These are phyloP conservation scores for Vigna reflexopilosa DNA, from an alignment of 306 rosid genomes.

Conservation along the genomic window DNA sequence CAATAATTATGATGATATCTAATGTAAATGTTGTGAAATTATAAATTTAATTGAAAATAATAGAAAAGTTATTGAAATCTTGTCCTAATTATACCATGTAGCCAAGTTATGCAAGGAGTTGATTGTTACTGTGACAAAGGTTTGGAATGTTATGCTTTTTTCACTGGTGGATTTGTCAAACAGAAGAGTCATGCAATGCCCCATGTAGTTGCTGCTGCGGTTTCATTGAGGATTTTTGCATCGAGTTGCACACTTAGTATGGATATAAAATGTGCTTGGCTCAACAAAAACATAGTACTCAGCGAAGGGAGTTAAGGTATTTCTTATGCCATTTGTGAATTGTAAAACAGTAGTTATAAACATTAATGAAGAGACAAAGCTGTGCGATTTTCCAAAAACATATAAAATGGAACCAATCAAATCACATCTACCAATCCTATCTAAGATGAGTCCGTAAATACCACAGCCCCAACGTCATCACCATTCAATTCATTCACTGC, in stretches of 20 bases:
- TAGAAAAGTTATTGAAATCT: too few species aligned
- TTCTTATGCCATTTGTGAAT: not conserved
- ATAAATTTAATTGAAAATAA: too few species aligned
- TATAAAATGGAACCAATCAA: not conserved
- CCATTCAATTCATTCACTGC: conserved; percentile 3
- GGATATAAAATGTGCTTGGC: not conserved
- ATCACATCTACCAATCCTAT: conserved; percentile 43
- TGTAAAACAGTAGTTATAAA: not conserved
- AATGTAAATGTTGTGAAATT: too few species aligned
- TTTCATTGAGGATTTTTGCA: not conserved
- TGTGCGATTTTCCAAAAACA: not conserved
- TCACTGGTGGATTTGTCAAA: not conserved
- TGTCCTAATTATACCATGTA: too few species aligned
- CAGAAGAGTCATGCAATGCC: not conserved
- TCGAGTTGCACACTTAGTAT: too few species aligned
- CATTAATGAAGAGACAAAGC: not conserved
- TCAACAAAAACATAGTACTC: not conserved
- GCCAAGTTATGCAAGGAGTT: too few species aligned
- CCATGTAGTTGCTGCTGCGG: not conserved
- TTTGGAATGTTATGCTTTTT: not conserved
- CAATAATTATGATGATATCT: too few species aligned
- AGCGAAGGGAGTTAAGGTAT: not conserved
- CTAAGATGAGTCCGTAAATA: not conserved
- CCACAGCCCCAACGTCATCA: not conserved
- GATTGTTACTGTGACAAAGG: too few species aligned